phyloP scores from a whole-genome alignment of 345 rosid species.

The Lagerstroemia speciosa region DNA sequence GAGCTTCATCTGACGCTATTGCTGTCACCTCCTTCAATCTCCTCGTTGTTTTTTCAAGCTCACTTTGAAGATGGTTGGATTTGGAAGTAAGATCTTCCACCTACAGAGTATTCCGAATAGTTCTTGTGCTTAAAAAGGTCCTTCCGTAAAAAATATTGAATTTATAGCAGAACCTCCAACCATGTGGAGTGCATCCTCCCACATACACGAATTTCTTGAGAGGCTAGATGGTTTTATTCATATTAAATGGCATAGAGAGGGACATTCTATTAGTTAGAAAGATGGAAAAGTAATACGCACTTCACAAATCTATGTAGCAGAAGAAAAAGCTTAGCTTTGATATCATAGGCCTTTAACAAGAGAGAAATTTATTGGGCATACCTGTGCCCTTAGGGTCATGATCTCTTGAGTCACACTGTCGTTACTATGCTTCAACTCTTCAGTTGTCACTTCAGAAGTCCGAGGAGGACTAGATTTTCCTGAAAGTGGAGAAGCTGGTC shows the following conservation, averaged over 20 bases:
- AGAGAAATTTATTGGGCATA: constrained; percentile 15
- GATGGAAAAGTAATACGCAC: not conserved
- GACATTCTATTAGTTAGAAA: not conserved
- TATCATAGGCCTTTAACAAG: not conserved
- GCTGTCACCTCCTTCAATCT: constrained; percentile 62
- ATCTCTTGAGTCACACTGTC: constrained; percentile 45
- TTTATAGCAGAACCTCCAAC: not conserved
- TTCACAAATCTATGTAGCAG: constrained; percentile 1
- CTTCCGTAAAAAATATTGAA: not conserved
- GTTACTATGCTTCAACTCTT: constrained; percentile 44
- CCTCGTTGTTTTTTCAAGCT: constrained; percentile 53
- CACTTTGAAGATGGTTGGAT: constrained; percentile 57
- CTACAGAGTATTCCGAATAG: constrained; percentile 23
- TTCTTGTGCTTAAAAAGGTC: not conserved
- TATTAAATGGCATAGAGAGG: not conserved
- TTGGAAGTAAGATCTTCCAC: constrained; percentile 59
- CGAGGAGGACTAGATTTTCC: constrained; percentile 42
- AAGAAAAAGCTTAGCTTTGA: not conserved
- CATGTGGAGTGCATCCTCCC: not conserved
- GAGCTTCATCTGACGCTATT: constrained; percentile 79
- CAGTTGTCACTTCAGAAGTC: constrained; percentile 30
- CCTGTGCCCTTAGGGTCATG: constrained; percentile 54
- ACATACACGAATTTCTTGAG: not conserved
- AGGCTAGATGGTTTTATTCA: not conserved
- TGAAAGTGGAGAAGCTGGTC: constrained; percentile 37